Evolutionary conservation across 176 grass and related monocot species (phyloP), one percentile per base, ranked within the genome.

Genomic region (Aegilops longissima): DNA sequence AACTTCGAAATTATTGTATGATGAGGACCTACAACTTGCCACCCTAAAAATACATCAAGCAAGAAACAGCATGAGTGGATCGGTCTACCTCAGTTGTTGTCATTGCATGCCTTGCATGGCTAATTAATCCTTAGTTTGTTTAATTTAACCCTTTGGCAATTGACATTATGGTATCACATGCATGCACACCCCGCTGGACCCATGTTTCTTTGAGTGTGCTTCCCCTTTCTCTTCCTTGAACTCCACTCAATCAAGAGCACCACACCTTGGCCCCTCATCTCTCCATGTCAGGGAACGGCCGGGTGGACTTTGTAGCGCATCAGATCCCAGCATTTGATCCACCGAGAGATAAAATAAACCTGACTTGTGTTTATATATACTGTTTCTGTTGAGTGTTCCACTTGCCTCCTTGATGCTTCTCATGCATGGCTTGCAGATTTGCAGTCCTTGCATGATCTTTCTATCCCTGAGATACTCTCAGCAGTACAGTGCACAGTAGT

Each of bases 231-330:
- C 87, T 94, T 79, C 86, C 88, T 94, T 97, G 73, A 92, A 89
- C 94, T 87, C 86, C 86, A 94, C 90, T 97, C 94, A 87, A 93
- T 97, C 92, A 86, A 93, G 64, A 80, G 45, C 36, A 65, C 59
- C 66, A 30, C 64, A 14, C 67, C 56, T 20, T 82, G 30, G 52
- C 39, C 25, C n/a, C 7, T 52, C 80, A n/a, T 79, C 66, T 72
- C 51, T 67, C 69, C 52, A 82, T 39, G 68, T 27, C 24, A 44
- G 18, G 30, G 17, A 40, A 52, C 14, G 73, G 18, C 73, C n/a
- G 71, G 83, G 77, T 89, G 90, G 66, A 88, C 65, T 93, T 82
- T 73, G 83, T 61, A 90, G 31, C 76, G 76, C 81, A 87, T 87
- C 89, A 87, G 83, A 89, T 94, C 86, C 80, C 73, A 78, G 38